Evolutionary conservation across 352 stramenopile species (phyloP).

Genomic region (Globisporangium irregulare): DNA sequence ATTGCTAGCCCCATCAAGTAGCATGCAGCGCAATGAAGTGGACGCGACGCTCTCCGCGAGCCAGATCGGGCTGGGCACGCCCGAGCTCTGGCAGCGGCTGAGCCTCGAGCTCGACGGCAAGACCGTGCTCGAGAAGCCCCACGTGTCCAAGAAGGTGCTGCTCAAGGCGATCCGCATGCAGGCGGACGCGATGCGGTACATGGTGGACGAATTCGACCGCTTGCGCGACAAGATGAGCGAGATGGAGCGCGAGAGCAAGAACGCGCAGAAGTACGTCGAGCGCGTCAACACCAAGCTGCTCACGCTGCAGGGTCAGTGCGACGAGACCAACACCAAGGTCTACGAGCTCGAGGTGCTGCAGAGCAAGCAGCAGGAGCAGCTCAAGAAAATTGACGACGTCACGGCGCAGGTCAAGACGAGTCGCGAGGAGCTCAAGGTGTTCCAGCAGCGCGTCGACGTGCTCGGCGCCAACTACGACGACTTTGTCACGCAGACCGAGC

Average conservation of each 20-base stretch:
- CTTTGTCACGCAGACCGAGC: constrained; percentile 51
- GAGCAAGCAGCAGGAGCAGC: constrained; percentile 52
- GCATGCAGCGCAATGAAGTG: constrained; percentile 83
- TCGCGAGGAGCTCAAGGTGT: constrained; percentile 45
- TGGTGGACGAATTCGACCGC: constrained; percentile 83
- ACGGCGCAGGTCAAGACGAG: constrained; percentile 41
- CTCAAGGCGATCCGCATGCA: constrained; percentile 83
- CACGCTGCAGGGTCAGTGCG: constrained; percentile 69
- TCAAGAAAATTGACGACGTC: constrained; percentile 76
- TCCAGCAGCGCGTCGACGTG: constrained; percentile 50
- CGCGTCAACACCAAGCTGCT: constrained; percentile 75
- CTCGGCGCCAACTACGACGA: constrained; percentile 36
- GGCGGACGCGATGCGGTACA: constrained; percentile 78
- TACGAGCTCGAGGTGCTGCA: constrained; percentile 64
- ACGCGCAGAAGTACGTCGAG: constrained; percentile 76
- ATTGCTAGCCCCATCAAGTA: background rate
- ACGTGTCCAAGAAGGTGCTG: constrained; percentile 80
- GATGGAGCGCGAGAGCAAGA: constrained; percentile 73
- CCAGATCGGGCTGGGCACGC: constrained; percentile 61
- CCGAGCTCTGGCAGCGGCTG: constrained; percentile 77
- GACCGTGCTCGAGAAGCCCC: constrained; percentile 72
- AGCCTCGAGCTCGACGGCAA: constrained; percentile 80
- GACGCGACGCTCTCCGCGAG: constrained; percentile 52
- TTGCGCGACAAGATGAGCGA: constrained; percentile 69
- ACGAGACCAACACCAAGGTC: constrained; percentile 62